Evolutionary conservation across 176 grass and related monocot species (phyloP).

Genomic region (Microstegium vimineum): DNA sequence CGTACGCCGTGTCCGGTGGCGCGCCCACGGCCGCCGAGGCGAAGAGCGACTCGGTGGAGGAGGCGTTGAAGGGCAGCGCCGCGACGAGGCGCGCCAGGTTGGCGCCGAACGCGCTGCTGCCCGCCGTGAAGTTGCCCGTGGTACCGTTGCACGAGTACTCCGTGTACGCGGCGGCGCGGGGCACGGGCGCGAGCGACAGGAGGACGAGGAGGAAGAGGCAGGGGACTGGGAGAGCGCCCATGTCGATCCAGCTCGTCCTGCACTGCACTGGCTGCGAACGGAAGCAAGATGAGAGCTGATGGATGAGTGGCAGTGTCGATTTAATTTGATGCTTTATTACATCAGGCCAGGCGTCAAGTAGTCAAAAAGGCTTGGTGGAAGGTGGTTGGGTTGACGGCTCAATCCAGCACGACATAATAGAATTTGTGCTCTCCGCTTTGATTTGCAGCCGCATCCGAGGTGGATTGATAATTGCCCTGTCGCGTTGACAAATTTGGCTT

Average conservation of each 20-base stretch:
- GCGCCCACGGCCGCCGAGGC: conserved; percentile 13
- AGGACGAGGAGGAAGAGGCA: background rate
- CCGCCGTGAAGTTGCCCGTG: conserved; percentile 27
- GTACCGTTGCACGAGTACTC: conserved; percentile 36
- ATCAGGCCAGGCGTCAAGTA: background rate
- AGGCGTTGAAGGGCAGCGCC: conserved; percentile 22
- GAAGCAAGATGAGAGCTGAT: background rate
- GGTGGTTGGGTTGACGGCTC: background rate
- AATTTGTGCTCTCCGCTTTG: background rate
- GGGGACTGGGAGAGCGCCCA: background rate
- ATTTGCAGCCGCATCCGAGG: background rate
- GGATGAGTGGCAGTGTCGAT: background rate
- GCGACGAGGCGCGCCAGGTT: conserved; percentile 36
- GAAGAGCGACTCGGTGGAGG: conserved; percentile 22
- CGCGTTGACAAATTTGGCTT: background rate
- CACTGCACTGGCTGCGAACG: background rate
- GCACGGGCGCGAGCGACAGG: background rate
- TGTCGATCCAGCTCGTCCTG: background rate
- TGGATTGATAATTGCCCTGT: background rate
- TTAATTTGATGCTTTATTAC: background rate
- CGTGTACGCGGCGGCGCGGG: conserved; percentile 17
- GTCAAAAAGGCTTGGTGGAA: background rate
- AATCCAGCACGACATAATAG: background rate
- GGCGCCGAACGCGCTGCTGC: conserved; percentile 36
- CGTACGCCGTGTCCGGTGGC: conserved; percentile 9